These are phyloP conservation scores for Kodamaea alishanica DNA, from an alignment of 1,139 yeast species.

Conservation along the genomic window DNA sequence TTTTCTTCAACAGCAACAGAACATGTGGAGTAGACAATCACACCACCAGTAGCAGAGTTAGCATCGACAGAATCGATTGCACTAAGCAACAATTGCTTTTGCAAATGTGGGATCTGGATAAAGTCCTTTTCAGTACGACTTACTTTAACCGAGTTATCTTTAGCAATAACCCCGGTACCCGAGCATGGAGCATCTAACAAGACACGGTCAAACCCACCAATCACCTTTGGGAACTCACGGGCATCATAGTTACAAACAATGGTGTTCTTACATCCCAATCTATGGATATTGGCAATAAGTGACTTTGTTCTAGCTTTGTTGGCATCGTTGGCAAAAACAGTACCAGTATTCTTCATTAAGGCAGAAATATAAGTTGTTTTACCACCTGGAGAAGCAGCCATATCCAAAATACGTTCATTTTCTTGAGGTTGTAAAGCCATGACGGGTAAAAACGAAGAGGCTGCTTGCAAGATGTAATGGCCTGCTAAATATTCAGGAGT, in stretches of 20 bases:
- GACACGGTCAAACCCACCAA: conserved; percentile 96
- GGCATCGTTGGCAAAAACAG: conserved; percentile 95
- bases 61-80: conserved; percentile 98
- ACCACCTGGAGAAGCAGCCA: conserved; percentile 99
- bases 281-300: conserved; percentile 92
- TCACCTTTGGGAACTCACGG: conserved; percentile 95
- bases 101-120: conserved; percentile 93
- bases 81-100: conserved; percentile 85
- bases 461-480: conserved; percentile 96
- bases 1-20: conserved; percentile 98
- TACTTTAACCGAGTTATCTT: conserved; percentile 92
- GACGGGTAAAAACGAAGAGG: conserved; percentile 95
- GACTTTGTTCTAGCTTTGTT: conserved; percentile 95
- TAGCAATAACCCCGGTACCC: conserved; percentile 98
- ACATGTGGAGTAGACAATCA: conserved; percentile 95
- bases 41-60: conserved; percentile 85
- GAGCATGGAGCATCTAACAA: conserved; percentile 98
- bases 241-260: conserved; percentile 98
- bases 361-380: conserved; percentile 96
- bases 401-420: conserved; percentile 90
- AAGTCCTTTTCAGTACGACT: conserved; percentile 95
- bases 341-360: conserved; percentile 95
- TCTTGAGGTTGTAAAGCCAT: conserved; percentile 97
- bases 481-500: conserved; percentile 99
- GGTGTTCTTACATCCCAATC: conserved; percentile 94